phyloP scores from a whole-genome alignment of 495 filamentous ascomycete species.

The Aspergillus campestris region DNA sequence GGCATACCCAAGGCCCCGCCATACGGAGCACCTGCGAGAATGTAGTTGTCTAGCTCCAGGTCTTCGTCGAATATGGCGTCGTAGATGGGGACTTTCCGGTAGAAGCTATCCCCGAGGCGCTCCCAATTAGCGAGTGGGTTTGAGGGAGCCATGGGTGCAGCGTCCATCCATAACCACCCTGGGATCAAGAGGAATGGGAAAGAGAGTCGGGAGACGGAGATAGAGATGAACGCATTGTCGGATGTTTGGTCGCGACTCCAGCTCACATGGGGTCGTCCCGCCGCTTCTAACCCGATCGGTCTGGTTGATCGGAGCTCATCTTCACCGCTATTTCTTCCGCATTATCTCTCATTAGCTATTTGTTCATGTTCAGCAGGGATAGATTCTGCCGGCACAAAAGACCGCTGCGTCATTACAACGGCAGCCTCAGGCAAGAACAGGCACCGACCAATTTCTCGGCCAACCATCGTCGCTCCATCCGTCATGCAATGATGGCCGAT shows the following conservation, averaged over 20 bases:
- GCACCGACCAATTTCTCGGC: no score
- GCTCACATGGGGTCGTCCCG: constrained; percentile 7
- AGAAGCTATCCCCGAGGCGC: constrained; percentile 82
- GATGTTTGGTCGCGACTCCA: background rate
- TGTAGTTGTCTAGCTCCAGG: constrained; percentile 89
- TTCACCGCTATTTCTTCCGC: background rate
- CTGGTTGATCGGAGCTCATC: background rate
- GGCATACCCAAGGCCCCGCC: constrained; percentile 80
- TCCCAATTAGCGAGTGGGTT: constrained; percentile 89
- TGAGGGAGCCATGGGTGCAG: constrained; percentile 30
- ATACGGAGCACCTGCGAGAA: constrained; percentile 88
- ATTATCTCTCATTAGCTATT: background rate
- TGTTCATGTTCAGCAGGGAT: background rate
- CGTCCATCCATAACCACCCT: background rate
- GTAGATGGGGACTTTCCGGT: constrained; percentile 88
- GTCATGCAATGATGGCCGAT: background rate
- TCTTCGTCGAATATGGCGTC: constrained; percentile 85
- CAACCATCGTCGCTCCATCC: no score
- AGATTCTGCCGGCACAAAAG: no score
- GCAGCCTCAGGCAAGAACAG: no score
- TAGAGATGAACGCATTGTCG: background rate
- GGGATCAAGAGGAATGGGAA: background rate
- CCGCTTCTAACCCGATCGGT: constrained; percentile 10
- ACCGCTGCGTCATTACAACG: no score
- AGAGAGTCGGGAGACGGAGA: background rate